phyloP scores from a whole-genome alignment of 805 yeast genomes.

The Sugiyamaella smithiae region DNA sequence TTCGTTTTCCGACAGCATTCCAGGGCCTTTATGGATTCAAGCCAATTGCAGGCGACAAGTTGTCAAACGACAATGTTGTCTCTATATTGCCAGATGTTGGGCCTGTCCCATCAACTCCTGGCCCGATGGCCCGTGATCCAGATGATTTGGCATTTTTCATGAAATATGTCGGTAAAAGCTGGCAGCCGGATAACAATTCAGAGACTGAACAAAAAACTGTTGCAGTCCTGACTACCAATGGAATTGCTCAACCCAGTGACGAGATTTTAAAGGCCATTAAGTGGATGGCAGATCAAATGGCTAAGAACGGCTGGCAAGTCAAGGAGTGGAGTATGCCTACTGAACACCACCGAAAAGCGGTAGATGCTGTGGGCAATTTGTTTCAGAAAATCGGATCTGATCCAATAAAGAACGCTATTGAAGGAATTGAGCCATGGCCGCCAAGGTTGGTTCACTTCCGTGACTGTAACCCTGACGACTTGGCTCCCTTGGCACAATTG shows the following conservation, averaged over 20 bases:
- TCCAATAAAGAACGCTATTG: slow-evolving; percentile 5
- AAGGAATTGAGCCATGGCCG: slow-evolving; percentile 13
- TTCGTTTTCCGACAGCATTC: slow-evolving; percentile 48
- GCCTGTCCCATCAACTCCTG: slow-evolving; percentile 42
- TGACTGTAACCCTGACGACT: background rate
- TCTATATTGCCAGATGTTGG: background rate
- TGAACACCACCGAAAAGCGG: background rate
- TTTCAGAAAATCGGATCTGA: slow-evolving; percentile 6
- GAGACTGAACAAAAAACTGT: too few relatives aligned
- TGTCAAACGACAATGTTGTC: slow-evolving; percentile 36
- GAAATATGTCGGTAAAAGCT: too few relatives aligned
- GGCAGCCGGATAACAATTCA: too few relatives aligned
- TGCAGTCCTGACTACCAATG: too few relatives aligned
- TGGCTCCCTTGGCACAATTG: background rate
- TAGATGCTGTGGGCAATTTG: background rate
- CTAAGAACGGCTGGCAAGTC: slow-evolving; percentile 3
- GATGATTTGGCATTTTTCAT: slow-evolving; percentile 42
- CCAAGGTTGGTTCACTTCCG: slow-evolving; percentile 6
- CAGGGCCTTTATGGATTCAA: slow-evolving; percentile 41
- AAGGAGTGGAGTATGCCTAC: slow-evolving; percentile 3
- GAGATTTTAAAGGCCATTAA: too few relatives aligned
- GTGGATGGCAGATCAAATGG: too few relatives aligned
- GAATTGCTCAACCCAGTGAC: too few relatives aligned
- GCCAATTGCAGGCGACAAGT: slow-evolving; percentile 38
- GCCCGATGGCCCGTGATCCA: slow-evolving; percentile 44